Percentiles rank a stretch among this genome's conserved stretches.
Evolutionary conservation across 169 alveolate species (phyloP).

Genomic region (Theileria sp.): DNA sequence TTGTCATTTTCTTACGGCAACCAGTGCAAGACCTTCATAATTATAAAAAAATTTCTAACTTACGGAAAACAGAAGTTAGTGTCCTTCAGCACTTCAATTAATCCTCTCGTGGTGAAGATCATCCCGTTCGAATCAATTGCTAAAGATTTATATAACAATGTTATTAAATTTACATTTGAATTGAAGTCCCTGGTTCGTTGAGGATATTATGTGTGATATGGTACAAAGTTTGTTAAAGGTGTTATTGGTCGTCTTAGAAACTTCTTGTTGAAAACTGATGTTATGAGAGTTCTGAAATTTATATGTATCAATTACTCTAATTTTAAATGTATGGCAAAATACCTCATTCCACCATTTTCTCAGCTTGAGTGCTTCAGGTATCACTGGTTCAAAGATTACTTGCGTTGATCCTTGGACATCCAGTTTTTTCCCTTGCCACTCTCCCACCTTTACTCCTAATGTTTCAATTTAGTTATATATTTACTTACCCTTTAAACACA

Average conservation of each 20-base stretch:
- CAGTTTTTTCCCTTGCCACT: slow-evolving; percentile 76
- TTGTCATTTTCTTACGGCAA: slow-evolving; percentile 70
- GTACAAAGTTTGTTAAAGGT: slow-evolving; percentile 61
- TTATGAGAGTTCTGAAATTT: slow-evolving; percentile 36
- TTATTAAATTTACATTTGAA: slow-evolving; percentile 47
- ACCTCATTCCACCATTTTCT: slow-evolving; percentile 74
- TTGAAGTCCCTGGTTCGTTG: slow-evolving; percentile 61
- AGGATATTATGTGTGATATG: slow-evolving; percentile 41
- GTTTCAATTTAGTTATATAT: too few relatives aligned
- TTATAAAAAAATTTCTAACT: slow-evolving; percentile 8
- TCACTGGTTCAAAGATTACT: slow-evolving; percentile 65
- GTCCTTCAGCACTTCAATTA: slow-evolving; percentile 56
- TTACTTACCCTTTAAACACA: slow-evolving; percentile 50
- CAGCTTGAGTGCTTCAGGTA: slow-evolving; percentile 63
- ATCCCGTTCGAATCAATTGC: slow-evolving; percentile 46
- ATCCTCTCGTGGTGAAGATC: slow-evolving; percentile 54
- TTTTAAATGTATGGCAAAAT: background rate
- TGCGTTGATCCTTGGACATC: slow-evolving; percentile 69
- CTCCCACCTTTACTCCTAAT: slow-evolving; percentile 66
- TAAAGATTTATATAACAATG: background rate
- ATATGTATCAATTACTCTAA: background rate
- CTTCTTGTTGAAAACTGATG: slow-evolving; percentile 57
- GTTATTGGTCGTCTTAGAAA: slow-evolving; percentile 36
- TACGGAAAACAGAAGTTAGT: slow-evolving; percentile 58
- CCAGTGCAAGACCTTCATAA: slow-evolving; percentile 70